phyloP scores from a whole-genome alignment of 768 basidiomycete species.

The Suillus occidentalis region DNA sequence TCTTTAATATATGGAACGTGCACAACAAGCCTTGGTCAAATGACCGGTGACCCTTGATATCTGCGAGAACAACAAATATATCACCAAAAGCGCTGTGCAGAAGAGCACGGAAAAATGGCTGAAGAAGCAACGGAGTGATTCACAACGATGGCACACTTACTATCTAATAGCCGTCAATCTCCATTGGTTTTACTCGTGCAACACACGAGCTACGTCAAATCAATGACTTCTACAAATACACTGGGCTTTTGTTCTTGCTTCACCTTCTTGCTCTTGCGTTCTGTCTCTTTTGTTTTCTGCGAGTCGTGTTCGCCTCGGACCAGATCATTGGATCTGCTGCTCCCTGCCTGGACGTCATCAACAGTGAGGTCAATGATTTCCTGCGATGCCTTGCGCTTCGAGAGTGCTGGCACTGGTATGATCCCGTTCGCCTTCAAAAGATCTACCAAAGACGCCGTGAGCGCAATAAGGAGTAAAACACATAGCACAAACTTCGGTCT shows the following conservation, averaged over 20 bases:
- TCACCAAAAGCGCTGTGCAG: neutral
- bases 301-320: constrained; percentile 2
- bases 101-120: neutral
- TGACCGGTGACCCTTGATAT: neutral
- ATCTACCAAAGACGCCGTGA: constrained; percentile 12
- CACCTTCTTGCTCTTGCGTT: constrained; percentile 21
- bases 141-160: neutral
- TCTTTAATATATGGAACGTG: neutral
- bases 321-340: constrained; percentile 12
- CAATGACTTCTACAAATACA: constrained; percentile 27
- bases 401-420: constrained; percentile 16
- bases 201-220: constrained; percentile 22
- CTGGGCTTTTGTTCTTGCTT: constrained; percentile 23
- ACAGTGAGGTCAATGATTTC: constrained; percentile 26
- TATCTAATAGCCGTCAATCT: neutral
- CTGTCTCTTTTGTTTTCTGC: constrained; percentile 10
- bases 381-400: neutral
- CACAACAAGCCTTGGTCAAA: neutral
- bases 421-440: constrained; percentile 31
- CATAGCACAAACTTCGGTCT: constrained; percentile 23
- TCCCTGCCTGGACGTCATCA: constrained; percentile 14
- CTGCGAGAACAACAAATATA: neutral
- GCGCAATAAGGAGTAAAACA: neutral
- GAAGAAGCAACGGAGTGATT: neutral
- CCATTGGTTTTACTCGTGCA: neutral